Percentiles rank a stretch among this genome's conserved stretches.
These are phyloP conservation scores for Fusarium pininemorale DNA, from an alignment of 2,329 filamentous ascomycete species.

Conservation along the genomic window DNA sequence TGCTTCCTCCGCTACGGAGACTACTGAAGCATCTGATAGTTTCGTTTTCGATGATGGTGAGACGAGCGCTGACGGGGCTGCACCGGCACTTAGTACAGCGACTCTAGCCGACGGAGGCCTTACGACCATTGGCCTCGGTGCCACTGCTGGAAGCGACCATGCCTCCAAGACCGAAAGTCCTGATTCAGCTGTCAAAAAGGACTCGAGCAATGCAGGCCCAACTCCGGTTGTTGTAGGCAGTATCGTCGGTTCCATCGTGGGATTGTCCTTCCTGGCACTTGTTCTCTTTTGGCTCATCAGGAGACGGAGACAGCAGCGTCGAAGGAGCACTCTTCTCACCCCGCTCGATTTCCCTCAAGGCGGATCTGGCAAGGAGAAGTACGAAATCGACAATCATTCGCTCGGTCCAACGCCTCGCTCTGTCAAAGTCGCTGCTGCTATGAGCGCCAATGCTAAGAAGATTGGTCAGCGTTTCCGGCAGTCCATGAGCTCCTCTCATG, in stretches of 20 bases:
- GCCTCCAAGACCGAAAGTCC: constrained; percentile 28
- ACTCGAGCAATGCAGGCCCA: constrained; percentile 20
- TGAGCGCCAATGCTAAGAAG: constrained; percentile 44
- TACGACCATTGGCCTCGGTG: constrained; percentile 34
- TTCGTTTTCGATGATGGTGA: constrained; percentile 14
- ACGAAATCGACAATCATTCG: constrained; percentile 54
- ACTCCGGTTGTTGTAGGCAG: constrained; percentile 59
- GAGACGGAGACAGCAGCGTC: constrained; percentile 50
- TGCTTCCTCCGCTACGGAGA: constrained; percentile 22
- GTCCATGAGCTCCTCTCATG: constrained; percentile 46
- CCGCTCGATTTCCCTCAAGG: constrained; percentile 52
- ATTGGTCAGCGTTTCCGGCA: constrained; percentile 34
- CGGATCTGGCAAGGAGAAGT: constrained; percentile 24
- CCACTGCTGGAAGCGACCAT: constrained; percentile 33
- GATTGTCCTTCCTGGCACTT: constrained; percentile 54
- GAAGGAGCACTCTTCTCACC: constrained; percentile 60
- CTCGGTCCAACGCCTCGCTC: constrained; percentile 59
- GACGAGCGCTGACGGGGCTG: constrained; percentile 22
- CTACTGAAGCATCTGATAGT: constrained; percentile 28
- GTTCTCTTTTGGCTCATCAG: constrained; percentile 60
- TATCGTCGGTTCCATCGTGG: constrained; percentile 59
- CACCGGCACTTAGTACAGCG: constrained; percentile 28
- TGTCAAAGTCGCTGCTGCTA: constrained; percentile 43
- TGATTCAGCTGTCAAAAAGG: constrained; percentile 9
- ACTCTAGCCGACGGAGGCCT: constrained; percentile 31